These are phyloP conservation scores for Pichia sp. DNA, from an alignment of 1,139 yeast species.

Conservation along the genomic window DNA sequence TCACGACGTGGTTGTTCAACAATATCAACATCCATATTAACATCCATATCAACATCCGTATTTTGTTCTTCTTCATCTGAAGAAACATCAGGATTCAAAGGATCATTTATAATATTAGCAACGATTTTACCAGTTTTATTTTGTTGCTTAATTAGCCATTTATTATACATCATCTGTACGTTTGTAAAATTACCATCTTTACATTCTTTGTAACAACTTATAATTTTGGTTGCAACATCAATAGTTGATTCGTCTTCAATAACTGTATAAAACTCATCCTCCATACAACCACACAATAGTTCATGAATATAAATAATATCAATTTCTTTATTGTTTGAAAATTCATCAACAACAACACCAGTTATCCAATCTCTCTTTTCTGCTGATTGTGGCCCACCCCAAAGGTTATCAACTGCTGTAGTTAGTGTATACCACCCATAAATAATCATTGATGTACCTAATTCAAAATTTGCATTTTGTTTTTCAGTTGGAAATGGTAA, in stretches of 20 bases:
- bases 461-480: slow-evolving; percentile 78
- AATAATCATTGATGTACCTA: slow-evolving; percentile 89
- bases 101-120: slow-evolving; percentile 43
- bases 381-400: slow-evolving; percentile 93
- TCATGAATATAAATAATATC: slow-evolving; percentile 81
- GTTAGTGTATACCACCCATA: slow-evolving; percentile 83
- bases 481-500: slow-evolving; percentile 48
- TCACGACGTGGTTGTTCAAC: slow-evolving; percentile 18
- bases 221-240: slow-evolving; percentile 60
- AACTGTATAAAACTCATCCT: slow-evolving; percentile 85
- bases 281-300: slow-evolving; percentile 80
- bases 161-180: slow-evolving; percentile 54
- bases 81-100: slow-evolving; percentile 48
- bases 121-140: slow-evolving; percentile 31
- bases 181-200: slow-evolving; percentile 41
- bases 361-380: slow-evolving; percentile 96
- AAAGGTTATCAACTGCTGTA: slow-evolving; percentile 88
- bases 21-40: slow-evolving; percentile 30
- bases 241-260: slow-evolving; percentile 87
- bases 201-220: slow-evolving; percentile 64
- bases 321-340: slow-evolving; percentile 52
- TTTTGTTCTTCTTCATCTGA: slow-evolving; percentile 35
- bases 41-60: slow-evolving; percentile 24
- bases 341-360: slow-evolving; percentile 74
- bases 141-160: slow-evolving; percentile 50